Conservation (phyloP, 139 green algal genomes). For the Closterium sp. region DNA sequence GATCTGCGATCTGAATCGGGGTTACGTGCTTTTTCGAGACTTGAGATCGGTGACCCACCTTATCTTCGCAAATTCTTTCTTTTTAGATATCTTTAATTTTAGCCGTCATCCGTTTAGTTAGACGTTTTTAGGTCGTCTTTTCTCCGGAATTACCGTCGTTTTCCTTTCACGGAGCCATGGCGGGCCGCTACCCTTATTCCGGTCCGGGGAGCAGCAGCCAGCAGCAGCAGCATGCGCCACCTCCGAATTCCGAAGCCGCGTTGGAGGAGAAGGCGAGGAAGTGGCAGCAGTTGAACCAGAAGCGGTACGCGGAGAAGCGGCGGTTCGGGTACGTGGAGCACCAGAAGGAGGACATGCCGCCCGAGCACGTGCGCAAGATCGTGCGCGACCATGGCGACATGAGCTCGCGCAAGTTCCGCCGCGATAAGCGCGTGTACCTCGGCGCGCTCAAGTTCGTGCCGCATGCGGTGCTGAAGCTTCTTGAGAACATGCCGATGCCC, state of each 20-base stretch:
- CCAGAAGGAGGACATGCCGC: conserved; percentile 97
- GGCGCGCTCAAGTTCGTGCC: conserved; percentile 99
- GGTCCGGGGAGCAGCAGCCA: background rate
- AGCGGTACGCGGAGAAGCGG: conserved; percentile 89
- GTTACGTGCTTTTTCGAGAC: background rate
- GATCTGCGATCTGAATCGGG: background rate
- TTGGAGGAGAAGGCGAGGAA: conserved; percentile 82
- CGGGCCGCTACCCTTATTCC: background rate
- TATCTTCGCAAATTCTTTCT: background rate
- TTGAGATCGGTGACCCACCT: background rate
- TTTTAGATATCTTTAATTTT: background rate
- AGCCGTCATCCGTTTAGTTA: background rate
- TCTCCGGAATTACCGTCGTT: background rate
- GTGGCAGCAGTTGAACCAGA: conserved; percentile 88
- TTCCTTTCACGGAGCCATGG: background rate
- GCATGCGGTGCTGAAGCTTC: conserved; percentile 98
- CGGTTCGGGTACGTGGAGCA: conserved; percentile 87
- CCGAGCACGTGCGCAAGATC: conserved; percentile 98
- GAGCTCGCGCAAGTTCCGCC: conserved; percentile 91
- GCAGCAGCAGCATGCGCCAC: background rate
- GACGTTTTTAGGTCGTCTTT: background rate
- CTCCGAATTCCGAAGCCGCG: conserved; percentile 21
- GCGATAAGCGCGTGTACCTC: conserved; percentile 99
- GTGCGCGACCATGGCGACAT: conserved; percentile 98
- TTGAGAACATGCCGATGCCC: conserved; percentile 99